Percentiles rank a stretch among this genome's conserved stretches.
Conservation (phyloP, 257 asterid genomes). For the Rehmannia glutinosa region DNA sequence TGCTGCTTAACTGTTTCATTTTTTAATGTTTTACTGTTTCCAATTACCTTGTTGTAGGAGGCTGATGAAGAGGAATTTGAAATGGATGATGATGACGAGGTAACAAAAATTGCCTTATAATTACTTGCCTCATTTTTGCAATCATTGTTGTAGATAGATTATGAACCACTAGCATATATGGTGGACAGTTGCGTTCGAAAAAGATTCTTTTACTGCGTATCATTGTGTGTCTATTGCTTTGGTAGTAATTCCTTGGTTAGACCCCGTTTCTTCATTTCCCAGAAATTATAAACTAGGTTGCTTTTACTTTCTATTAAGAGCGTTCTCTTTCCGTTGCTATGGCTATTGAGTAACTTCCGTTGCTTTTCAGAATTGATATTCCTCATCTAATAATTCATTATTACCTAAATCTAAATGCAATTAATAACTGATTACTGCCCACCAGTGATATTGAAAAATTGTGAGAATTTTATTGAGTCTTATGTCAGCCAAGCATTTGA, state of each 20-base stretch:
- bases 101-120: constrained; percentile 6
- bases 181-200: background rate
- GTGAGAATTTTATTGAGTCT: too few species aligned
- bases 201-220: constrained; percentile 4
- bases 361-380: background rate
- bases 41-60: constrained; percentile 30
- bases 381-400: background rate
- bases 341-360: background rate
- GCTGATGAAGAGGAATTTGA: constrained; percentile 61
- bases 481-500: too few species aligned
- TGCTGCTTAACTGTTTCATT: background rate
- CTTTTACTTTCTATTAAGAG: background rate
- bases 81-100: constrained; percentile 57
- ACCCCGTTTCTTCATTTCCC: background rate
- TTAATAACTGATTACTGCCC: too few species aligned
- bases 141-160: background rate
- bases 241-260: background rate
- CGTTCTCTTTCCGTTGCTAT: background rate
- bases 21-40: background rate
- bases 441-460: too few species aligned
- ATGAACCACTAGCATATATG: background rate
- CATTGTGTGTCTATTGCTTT: background rate
- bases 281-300: background rate
- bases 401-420: too few species aligned
- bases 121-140: background rate